Percentiles rank a stretch among this genome's conserved stretches.
phyloP scores from a whole-genome alignment of 2,329 filamentous ascomycete species.

The Aspergillus fijiensis region DNA sequence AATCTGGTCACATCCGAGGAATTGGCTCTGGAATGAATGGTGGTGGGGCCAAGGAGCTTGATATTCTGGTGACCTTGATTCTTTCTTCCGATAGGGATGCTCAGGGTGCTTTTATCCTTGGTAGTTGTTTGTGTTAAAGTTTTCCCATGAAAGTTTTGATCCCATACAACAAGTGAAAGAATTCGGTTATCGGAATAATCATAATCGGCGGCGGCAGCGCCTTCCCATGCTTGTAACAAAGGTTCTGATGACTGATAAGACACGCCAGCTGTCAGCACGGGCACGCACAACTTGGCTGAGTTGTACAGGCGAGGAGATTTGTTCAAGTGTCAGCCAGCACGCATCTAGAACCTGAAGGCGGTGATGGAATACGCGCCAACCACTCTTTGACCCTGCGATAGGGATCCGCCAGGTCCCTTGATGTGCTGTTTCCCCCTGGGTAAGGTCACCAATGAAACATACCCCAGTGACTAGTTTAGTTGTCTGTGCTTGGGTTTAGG shows the following conservation, averaged over 20 bases:
- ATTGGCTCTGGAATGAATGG: background rate
- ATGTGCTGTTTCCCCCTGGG: background rate
- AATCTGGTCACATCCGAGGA: background rate
- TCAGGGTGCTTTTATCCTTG: background rate
- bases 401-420: background rate
- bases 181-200: background rate
- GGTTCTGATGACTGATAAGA: background rate
- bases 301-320: slow-evolving; percentile 2
- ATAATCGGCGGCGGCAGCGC: too few relatives aligned
- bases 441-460: background rate
- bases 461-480: background rate
- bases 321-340: background rate
- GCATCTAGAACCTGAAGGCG: background rate
- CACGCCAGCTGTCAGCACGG: slow-evolving; percentile 5
- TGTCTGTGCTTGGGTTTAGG: background rate
- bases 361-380: background rate
- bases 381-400: background rate
- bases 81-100: background rate
- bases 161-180: background rate
- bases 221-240: background rate
- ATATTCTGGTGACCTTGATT: background rate
- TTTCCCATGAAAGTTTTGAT: background rate
- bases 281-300: background rate
- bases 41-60: background rate
- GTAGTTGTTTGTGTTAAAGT: background rate